Evolutionary conservation across 306 rosid genomes (phyloP).

Genomic region (Vigna radiata): DNA sequence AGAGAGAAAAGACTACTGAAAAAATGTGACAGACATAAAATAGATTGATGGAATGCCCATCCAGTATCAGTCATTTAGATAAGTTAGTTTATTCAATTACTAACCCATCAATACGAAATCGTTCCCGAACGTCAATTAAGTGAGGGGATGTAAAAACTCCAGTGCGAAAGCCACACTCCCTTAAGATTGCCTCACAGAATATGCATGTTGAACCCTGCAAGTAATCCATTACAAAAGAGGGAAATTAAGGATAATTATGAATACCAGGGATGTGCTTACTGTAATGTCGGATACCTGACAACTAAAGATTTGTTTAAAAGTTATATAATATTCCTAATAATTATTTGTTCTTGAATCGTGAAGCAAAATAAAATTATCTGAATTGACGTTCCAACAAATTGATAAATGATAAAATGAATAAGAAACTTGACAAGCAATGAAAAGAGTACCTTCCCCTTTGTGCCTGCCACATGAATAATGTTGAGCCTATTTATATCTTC

Average conservation of each 20-base stretch:
- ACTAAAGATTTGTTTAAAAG: constrained; percentile 9
- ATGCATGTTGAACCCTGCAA: constrained; percentile 76
- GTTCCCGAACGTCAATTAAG: constrained; percentile 72
- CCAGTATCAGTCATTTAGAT: neutral
- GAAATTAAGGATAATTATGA: constrained; percentile 30
- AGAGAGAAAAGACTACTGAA: neutral
- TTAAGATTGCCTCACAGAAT: constrained; percentile 72
- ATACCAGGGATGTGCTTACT: constrained; percentile 28
- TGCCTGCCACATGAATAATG: constrained; percentile 86
- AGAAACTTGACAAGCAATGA: neutral
- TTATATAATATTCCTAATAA: constrained; percentile 9
- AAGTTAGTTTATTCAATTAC: constrained; percentile 40
- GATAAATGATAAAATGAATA: constrained; percentile 9
- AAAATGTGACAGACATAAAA: neutral
- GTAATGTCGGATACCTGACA: constrained; percentile 30
- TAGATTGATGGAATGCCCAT: neutral
- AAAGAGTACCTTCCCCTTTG: constrained; percentile 80
- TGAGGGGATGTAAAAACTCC: constrained; percentile 83
- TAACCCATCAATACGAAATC: constrained; percentile 77
- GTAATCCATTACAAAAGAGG: constrained; percentile 32
- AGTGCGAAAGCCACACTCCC: constrained; percentile 75
- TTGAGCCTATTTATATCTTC: constrained; percentile 64
- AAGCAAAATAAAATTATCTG: constrained; percentile 3
- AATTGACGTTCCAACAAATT: neutral
- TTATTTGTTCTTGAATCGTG: constrained; percentile 16